These are phyloP conservation scores for Hymenoscyphus scutula DNA, from an alignment of 2,329 filamentous ascomycete genomes.

Conservation along the genomic window DNA sequence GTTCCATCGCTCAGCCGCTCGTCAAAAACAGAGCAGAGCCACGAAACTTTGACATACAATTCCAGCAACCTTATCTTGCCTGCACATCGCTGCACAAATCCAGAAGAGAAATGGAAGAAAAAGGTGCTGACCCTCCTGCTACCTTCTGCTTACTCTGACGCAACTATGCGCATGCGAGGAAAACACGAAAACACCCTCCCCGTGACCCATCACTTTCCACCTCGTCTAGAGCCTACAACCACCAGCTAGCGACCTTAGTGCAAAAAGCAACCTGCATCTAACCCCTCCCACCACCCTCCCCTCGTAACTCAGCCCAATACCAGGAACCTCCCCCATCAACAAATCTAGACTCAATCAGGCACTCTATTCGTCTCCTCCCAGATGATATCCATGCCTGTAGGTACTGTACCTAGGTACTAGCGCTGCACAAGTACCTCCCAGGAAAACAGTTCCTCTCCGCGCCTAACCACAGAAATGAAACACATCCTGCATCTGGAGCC, in stretches of 20 bases:
- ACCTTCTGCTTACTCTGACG: conserved; percentile 3
- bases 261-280: not conserved
- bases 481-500: no score
- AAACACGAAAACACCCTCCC: not conserved
- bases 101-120: not conserved
- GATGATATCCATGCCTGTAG: no score
- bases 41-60: not conserved
- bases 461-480: no score
- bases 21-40: not conserved
- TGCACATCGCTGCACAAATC: not conserved
- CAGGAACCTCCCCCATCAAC: no score
- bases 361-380: not conserved
- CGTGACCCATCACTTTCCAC: not conserved
- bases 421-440: no score
- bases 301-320: not conserved
- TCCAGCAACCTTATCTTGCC: not conserved
- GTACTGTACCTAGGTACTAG: no score
- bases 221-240: not conserved
- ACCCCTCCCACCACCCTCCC: not conserved
- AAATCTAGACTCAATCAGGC: not conserved
- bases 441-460: no score
- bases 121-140: not conserved
- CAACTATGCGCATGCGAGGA: not conserved
- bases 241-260: not conserved
- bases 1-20: not conserved